Evolutionary conservation across 768 basidiomycete genomes (phyloP).

Genomic region (Roridomyces roridus): DNA sequence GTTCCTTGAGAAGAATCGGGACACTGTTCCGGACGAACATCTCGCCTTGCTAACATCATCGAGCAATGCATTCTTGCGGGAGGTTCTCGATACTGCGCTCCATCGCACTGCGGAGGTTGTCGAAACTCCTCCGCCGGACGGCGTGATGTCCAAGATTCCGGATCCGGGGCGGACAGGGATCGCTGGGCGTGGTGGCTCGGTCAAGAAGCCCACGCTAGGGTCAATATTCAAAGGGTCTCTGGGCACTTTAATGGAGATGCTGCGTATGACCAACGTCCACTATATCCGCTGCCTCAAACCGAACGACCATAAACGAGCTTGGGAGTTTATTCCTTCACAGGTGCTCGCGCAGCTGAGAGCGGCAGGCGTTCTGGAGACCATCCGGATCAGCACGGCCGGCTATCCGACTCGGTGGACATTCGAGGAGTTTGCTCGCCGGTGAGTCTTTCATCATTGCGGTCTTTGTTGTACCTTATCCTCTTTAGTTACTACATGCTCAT

Average conservation of each 20-base stretch:
- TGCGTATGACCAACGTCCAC: conserved; percentile 96
- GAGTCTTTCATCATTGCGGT: conserved; percentile 31
- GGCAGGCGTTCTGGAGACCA: conserved; percentile 98
- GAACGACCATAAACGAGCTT: conserved; percentile 93
- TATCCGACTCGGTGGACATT: conserved; percentile 99
- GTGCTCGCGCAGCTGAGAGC: conserved; percentile 94
- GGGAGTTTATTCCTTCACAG: conserved; percentile 95
- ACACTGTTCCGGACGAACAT: conserved; percentile 98
- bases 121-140: conserved; percentile 69
- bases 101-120: conserved; percentile 66
- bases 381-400: conserved; percentile 97
- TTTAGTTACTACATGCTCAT: conserved; percentile 95
- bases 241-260: conserved; percentile 85
- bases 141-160: conserved; percentile 77
- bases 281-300: conserved; percentile 99
- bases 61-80: conserved; percentile 91
- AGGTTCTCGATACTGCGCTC: conserved; percentile 93
- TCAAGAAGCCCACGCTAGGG: conserved; percentile 26
- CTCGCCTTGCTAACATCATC: conserved; percentile 86
- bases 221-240: conserved; percentile 25
- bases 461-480: conserved; percentile 3
- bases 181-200: conserved; percentile 19
- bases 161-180: conserved; percentile 41
- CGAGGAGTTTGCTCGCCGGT: conserved; percentile 98
- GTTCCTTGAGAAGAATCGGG: conserved; percentile 98